Conservation (phyloP, 495 filamentous ascomycete species). For the Lasiosphaeria hispida region DNA sequence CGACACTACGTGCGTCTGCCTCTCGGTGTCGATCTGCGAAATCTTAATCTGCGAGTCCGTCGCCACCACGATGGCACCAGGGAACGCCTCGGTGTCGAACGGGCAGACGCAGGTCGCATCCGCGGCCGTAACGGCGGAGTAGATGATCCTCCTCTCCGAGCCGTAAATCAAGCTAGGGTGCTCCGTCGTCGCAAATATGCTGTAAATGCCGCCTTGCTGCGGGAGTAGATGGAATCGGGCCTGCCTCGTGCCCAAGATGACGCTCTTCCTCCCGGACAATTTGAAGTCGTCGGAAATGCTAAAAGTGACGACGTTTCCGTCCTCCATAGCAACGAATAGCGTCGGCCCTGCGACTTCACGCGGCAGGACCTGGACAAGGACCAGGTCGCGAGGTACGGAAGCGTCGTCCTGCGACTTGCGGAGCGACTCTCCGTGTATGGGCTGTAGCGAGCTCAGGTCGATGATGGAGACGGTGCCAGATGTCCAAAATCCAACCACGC, state of each 20-base stretch:
- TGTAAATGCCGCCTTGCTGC: conserved; percentile 56
- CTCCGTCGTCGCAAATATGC: conserved; percentile 91
- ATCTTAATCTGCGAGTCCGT: conserved; percentile 76
- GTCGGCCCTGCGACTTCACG: conserved; percentile 54
- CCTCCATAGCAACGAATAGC: conserved; percentile 89
- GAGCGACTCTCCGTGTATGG: conserved; percentile 41
- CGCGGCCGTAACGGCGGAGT: conserved; percentile 93
- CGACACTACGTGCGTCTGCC: conserved; percentile 81
- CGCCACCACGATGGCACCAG: conserved; percentile 75
- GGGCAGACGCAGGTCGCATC: conserved; percentile 75
- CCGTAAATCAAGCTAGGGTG: conserved; percentile 91
- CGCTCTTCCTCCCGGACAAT: conserved; percentile 70
- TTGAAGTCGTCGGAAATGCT: conserved; percentile 60
- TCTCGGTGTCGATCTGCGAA: conserved; percentile 74
- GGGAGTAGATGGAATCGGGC: conserved; percentile 77
- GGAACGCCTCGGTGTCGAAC: conserved; percentile 79
- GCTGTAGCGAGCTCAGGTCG: conserved; percentile 58
- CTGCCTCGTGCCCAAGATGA: conserved; percentile 83
- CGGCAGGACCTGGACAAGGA: conserved; percentile 70
- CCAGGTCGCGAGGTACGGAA: conserved; percentile 78
- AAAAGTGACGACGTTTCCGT: conserved; percentile 88
- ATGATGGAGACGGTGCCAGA: conserved; percentile 71
- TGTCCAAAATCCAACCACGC: conserved; percentile 82
- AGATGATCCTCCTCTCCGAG: conserved; percentile 81
- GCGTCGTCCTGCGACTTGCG: conserved; percentile 61